These are phyloP conservation scores for Xylaria sp. DNA, from an alignment of 2,329 filamentous ascomycete species.

Conservation along the genomic window DNA sequence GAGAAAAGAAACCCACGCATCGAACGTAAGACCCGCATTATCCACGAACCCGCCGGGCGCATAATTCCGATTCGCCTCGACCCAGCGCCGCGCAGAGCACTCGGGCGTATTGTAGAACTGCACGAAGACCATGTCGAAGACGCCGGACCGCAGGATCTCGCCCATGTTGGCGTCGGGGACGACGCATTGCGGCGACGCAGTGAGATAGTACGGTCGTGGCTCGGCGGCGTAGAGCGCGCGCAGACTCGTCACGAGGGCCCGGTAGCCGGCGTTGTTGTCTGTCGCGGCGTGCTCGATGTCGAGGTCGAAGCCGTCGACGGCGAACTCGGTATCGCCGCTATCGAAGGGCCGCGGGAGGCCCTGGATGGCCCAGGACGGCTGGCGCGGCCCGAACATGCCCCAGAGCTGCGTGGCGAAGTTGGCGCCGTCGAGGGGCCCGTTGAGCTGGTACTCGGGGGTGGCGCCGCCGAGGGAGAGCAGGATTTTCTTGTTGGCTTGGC, in stretches of 20 bases:
- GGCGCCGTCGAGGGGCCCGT: conserved; percentile 33
- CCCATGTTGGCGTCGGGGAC: conserved; percentile 34
- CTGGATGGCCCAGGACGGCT: conserved; percentile 27
- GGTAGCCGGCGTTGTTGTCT: conserved; percentile 30
- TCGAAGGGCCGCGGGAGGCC: conserved; percentile 29
- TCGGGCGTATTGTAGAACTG: conserved; percentile 46
- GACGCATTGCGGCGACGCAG: conserved; percentile 43
- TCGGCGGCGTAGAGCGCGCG: conserved; percentile 22
- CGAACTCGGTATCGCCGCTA: conserved; percentile 21
- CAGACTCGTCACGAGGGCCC: conserved; percentile 23
- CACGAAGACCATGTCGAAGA: conserved; percentile 41
- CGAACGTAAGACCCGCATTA: conserved; percentile 38
- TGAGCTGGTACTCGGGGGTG: conserved; percentile 33
- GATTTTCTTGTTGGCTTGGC: conserved; percentile 36
- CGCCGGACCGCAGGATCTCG: conserved; percentile 18
- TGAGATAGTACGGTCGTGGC: conserved; percentile 32
- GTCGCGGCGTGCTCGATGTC: conserved; percentile 30
- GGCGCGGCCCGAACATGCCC: conserved; percentile 37
- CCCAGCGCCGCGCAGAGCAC: conserved; percentile 31
- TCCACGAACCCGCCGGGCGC: conserved; percentile 18
- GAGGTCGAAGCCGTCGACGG: conserved; percentile 31
- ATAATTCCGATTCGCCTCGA: conserved; percentile 30
- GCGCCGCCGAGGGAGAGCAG: conserved; percentile 38
- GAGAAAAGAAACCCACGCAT: conserved; percentile 37
- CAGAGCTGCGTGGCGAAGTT: conserved; percentile 34